phyloP scores from a whole-genome alignment of 1,139 yeast genomes.

The Lizanozyma gosingica region DNA sequence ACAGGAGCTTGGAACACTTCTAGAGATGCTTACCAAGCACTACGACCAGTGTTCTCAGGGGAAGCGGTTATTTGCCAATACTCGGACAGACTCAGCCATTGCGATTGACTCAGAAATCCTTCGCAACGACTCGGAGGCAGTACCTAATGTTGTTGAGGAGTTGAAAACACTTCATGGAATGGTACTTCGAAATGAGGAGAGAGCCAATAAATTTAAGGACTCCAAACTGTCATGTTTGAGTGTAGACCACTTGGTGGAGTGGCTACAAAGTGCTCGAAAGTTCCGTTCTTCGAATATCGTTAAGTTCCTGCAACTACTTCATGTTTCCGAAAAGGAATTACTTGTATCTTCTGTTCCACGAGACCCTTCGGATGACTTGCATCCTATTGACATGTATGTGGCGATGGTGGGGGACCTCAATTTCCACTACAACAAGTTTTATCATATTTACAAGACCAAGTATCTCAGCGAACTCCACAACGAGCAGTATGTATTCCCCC shows the following conservation, averaged over 20 bases:
- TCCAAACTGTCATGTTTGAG: background rate
- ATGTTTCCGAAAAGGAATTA: background rate
- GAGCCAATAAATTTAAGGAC: slow-evolving; percentile 18
- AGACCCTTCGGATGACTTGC: background rate
- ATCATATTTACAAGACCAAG: slow-evolving; percentile 25
- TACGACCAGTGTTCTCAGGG: slow-evolving; percentile 65
- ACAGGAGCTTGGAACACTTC: slow-evolving; percentile 57
- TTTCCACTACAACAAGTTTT: slow-evolving; percentile 27
- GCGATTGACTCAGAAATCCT: background rate
- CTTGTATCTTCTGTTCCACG: background rate
- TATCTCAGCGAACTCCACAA: slow-evolving; percentile 33
- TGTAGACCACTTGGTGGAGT: background rate
- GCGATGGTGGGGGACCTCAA: background rate
- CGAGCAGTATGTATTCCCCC: slow-evolving; percentile 32
- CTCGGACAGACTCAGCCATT: background rate
- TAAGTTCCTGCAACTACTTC: background rate
- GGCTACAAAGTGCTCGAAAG: background rate
- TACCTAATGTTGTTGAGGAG: slow-evolving; percentile 13
- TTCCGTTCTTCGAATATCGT: background rate
- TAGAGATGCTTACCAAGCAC: slow-evolving; percentile 71
- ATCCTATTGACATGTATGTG: background rate
- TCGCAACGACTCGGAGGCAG: background rate
- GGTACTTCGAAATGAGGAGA: slow-evolving; percentile 24
- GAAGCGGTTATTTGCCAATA: background rate
- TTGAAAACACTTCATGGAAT: slow-evolving; percentile 26